Conservation (phyloP, 139 green algal species). For the Chlorella sp. region DNA sequence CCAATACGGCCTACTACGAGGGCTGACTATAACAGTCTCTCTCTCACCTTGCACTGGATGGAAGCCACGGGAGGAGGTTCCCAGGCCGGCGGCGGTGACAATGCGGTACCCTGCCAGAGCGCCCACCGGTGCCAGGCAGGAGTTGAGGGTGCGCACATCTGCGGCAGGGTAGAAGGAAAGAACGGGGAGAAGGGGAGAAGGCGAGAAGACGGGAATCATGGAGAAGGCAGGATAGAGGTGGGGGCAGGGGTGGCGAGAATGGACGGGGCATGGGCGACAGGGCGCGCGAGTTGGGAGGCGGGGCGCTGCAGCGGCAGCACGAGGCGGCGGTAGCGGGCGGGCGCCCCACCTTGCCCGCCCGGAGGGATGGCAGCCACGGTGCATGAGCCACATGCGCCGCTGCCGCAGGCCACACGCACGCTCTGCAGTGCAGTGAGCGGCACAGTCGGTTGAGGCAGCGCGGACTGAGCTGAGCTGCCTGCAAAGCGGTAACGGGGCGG, state of each 20-base stretch:
- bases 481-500: no score
- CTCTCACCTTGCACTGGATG: slow-evolving; percentile 55
- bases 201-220: no score
- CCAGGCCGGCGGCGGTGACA: slow-evolving; percentile 71
- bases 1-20: no score
- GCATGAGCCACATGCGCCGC: slow-evolving; percentile 78
- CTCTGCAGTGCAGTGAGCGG: slow-evolving; percentile 20
- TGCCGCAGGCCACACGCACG: slow-evolving; percentile 58
- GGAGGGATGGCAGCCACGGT: slow-evolving; percentile 55
- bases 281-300: not conserved
- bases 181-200: no score
- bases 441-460: not conserved
- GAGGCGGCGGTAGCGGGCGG: not conserved
- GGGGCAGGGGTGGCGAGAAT: not conserved
- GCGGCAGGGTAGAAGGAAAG: not conserved
- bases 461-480: no score
- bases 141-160: slow-evolving; percentile 66
- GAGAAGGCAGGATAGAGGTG: not conserved
- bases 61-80: slow-evolving; percentile 49
- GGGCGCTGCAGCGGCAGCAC: not conserved
- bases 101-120: slow-evolving; percentile 55
- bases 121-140: slow-evolving; percentile 73
- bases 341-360: not conserved
- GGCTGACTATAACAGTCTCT: no score
- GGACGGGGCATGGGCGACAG: not conserved